A percentile compares a stretch with the other conserved stretches of the same genome.
phyloP scores from a whole-genome alignment of 306 rosid genomes.

The Cucumis sativus region DNA sequence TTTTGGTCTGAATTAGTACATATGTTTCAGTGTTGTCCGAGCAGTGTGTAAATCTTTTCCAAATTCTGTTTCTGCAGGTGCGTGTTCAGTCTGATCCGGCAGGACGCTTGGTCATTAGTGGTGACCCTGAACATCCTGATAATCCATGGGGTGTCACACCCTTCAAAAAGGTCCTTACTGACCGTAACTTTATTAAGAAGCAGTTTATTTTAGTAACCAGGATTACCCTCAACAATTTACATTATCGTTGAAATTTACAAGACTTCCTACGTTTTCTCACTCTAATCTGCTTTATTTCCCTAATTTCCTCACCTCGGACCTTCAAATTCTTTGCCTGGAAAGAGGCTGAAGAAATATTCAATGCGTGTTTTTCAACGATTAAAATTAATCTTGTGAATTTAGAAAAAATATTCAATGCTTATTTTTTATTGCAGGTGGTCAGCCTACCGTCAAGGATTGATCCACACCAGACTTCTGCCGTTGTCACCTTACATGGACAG shows the following conservation, averaged over 20 bases:
- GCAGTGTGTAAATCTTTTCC: not conserved
- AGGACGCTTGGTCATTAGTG: conserved; percentile 85
- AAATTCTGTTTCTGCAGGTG: conserved; percentile 30
- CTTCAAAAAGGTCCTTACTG: conserved; percentile 56
- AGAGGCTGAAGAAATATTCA: too few species aligned
- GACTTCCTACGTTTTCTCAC: not conserved
- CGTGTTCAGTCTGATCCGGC: conserved; percentile 97
- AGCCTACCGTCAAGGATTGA: conserved; percentile 85
- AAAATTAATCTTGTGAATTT: too few species aligned
- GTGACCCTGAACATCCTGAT: conserved; percentile 85
- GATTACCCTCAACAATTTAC: not conserved
- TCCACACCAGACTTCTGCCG: conserved; percentile 95
- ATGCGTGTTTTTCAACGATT: too few species aligned
- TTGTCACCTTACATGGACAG: conserved; percentile 94
- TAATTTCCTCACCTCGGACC: too few species aligned
- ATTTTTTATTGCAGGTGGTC: conserved; percentile 44
- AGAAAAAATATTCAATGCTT: not conserved
- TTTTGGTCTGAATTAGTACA: not conserved
- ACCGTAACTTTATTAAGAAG: not conserved
- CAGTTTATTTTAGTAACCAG: not conserved
- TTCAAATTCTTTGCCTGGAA: too few species aligned
- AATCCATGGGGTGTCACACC: conserved; percentile 99
- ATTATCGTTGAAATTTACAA: not conserved
- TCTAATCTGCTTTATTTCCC: too few species aligned
- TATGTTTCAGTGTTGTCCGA: not conserved